phyloP scores from a whole-genome alignment of 805 yeast species.

The Ogataea paradorogensis region DNA sequence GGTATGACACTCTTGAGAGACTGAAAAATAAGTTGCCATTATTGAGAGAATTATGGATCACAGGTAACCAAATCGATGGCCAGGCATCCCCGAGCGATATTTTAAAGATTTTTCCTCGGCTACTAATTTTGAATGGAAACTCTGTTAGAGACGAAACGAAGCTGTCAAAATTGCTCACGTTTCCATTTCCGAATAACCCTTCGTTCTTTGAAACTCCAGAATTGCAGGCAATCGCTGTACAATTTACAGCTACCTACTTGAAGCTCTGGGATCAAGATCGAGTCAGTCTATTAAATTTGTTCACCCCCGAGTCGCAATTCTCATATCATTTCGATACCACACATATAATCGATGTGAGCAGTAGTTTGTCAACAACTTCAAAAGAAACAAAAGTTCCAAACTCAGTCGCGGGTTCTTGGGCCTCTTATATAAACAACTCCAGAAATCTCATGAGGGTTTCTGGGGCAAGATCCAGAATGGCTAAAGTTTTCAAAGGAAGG shows the following conservation, averaged over 20 bases:
- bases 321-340: constrained; percentile 74
- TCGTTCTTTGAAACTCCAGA: constrained; percentile 81
- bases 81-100: constrained; percentile 56
- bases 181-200: constrained; percentile 55
- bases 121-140: constrained; percentile 75
- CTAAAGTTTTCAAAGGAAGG: constrained; percentile 65
- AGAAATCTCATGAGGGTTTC: constrained; percentile 71
- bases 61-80: constrained; percentile 69
- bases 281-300: constrained; percentile 62
- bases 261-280: constrained; percentile 83
- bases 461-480: constrained; percentile 50
- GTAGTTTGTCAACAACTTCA: background rate
- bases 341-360: constrained; percentile 35
- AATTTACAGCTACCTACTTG: constrained; percentile 71
- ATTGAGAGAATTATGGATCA: constrained; percentile 73
- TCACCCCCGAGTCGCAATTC: constrained; percentile 81
- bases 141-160: constrained; percentile 71
- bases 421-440: constrained; percentile 67
- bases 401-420: constrained; percentile 42
- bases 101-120: constrained; percentile 71
- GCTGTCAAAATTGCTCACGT: constrained; percentile 45
- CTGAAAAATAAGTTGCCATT: constrained; percentile 75
- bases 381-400: constrained; percentile 4
- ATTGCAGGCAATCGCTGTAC: constrained; percentile 67
- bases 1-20: constrained; percentile 58